phyloP scores from a whole-genome alignment of 495 filamentous ascomycete species.

The Durotheca rogersii region DNA sequence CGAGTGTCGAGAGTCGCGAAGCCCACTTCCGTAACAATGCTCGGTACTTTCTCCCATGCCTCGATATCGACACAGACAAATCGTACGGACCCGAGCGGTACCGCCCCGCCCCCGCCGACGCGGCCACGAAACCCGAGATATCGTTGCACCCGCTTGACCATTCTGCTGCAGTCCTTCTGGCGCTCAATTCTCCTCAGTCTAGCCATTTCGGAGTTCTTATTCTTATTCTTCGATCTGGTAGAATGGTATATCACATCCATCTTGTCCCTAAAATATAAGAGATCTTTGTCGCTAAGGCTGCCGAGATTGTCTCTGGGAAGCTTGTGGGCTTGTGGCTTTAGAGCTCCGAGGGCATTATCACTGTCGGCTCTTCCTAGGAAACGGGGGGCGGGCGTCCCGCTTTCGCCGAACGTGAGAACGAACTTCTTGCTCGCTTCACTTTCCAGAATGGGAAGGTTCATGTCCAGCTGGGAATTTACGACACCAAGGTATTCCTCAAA shows the following conservation, averaged over 20 bases:
- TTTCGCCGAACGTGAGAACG: conserved; percentile 55
- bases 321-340: conserved; percentile 16
- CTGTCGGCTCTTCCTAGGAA: conserved; percentile 60
- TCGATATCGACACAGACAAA: conserved; percentile 84
- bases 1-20: conserved; percentile 77
- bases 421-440: conserved; percentile 51
- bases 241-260: conserved; percentile 26
- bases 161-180: conserved; percentile 49
- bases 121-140: conserved; percentile 64
- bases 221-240: conserved; percentile 47
- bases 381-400: conserved; percentile 59
- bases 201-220: conserved; percentile 25
- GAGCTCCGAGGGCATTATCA: conserved; percentile 31
- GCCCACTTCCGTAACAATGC: conserved; percentile 78
- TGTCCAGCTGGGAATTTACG: conserved; percentile 56
- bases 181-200: conserved; percentile 42
- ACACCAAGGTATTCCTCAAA: conserved; percentile 58
- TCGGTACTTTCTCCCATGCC: conserved; percentile 65
- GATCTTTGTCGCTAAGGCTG: conserved; percentile 5
- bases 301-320: conserved; percentile 16
- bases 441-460: conserved; percentile 51
- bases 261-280: conserved; percentile 21
- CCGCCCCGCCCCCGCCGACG: conserved; percentile 14
- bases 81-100: conserved; percentile 55
- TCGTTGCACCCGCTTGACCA: conserved; percentile 62